These are phyloP conservation scores for Lodderomyces orthopsilosis DNA, from an alignment of 1,139 yeast genomes.

Conservation along the genomic window DNA sequence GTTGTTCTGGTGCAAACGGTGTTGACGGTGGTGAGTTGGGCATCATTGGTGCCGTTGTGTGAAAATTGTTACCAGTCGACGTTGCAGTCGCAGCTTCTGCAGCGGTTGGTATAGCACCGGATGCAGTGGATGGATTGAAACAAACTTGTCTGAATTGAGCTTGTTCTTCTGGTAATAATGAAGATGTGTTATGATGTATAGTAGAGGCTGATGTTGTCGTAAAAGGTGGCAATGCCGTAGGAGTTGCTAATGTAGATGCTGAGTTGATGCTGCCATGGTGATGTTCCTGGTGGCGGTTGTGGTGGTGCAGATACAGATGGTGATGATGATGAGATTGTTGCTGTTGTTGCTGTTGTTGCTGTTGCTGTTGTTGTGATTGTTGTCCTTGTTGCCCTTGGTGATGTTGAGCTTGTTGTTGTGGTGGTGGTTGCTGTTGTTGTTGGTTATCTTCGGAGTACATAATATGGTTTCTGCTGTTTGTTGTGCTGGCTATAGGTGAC, in stretches of 20 bases:
- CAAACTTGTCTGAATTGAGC: constrained; percentile 34
- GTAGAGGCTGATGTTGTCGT: constrained; percentile 1
- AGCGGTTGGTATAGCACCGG: constrained; percentile 5
- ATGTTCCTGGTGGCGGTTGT: constrained; percentile 1
- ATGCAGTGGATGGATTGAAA: constrained; percentile 19
- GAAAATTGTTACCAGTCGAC: background rate
- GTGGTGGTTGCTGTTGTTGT: background rate
- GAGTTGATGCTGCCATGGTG: background rate
- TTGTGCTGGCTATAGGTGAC: background rate
- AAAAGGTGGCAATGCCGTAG: constrained; percentile 5
- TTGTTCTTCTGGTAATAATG: constrained; percentile 12
- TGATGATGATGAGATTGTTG: background rate
- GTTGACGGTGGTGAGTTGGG: constrained; percentile 6
- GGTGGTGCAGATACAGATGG: constrained; percentile 3
- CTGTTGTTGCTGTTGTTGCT: background rate
- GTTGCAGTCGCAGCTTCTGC: constrained; percentile 6
- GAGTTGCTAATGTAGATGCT: background rate
- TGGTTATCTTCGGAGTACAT: constrained; percentile 1
- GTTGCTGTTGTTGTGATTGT: background rate
- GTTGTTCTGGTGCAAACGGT: background rate
- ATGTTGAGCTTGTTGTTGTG: background rate
- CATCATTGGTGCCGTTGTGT: constrained; percentile 3
- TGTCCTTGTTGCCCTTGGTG: constrained; percentile 1
- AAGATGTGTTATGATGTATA: constrained; percentile 17
- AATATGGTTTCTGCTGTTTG: background rate